Evolutionary conservation across 495 filamentous ascomycete species (phyloP).

Genomic region (Xylaria castorea): DNA sequence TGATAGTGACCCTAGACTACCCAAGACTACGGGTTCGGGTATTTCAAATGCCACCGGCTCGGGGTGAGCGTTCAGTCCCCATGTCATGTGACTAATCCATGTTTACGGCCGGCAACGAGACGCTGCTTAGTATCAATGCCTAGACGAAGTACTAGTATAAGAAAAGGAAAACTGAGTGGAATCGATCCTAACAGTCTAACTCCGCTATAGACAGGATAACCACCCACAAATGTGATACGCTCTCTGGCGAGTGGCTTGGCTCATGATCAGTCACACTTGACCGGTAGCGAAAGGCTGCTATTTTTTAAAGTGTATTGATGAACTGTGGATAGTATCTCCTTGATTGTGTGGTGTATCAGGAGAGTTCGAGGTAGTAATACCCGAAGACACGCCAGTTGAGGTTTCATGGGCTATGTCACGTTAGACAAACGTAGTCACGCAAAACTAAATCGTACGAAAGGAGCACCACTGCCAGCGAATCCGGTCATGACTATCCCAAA

Average conservation of each 20-base stretch:
- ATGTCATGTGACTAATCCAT: conserved; percentile 4
- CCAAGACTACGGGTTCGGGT: conserved; percentile 25
- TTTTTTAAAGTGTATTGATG: neutral
- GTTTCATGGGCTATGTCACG: conserved; percentile 6
- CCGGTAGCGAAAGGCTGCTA: neutral
- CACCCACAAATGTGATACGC: neutral
- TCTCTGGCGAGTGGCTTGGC: neutral
- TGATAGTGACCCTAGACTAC: conserved; percentile 20
- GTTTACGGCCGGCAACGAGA: conserved; percentile 5
- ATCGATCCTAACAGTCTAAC: neutral
- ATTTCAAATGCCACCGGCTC: conserved; percentile 21
- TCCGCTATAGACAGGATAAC: neutral
- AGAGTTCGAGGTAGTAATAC: conserved; percentile 24
- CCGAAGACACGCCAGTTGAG: conserved; percentile 22
- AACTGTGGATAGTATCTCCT: neutral
- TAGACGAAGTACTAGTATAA: neutral
- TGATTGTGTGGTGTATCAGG: conserved; percentile 15
- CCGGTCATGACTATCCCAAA: conserved; percentile 36
- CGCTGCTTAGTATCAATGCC: neutral
- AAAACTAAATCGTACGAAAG: conserved; percentile 26
- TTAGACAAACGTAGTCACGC: conserved; percentile 13
- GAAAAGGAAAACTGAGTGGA: neutral
- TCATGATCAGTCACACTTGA: neutral
- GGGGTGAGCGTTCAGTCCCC: neutral
- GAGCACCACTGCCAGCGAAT: conserved; percentile 32